phyloP scores from a whole-genome alignment of 495 filamentous ascomycete genomes.

The Ascobolus immersus region DNA sequence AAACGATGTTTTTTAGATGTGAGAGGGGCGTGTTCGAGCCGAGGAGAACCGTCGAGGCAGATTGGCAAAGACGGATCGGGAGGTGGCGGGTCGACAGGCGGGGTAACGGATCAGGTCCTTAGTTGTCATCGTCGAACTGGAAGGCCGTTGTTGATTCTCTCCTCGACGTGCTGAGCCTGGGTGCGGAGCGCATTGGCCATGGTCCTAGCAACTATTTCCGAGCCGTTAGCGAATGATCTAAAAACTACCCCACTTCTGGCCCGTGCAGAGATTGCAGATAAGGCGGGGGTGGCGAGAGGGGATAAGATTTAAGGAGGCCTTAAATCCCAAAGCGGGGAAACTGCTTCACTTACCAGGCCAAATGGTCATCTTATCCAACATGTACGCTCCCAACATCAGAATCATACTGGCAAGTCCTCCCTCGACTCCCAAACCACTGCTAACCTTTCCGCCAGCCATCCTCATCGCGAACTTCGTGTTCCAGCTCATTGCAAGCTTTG shows the following conservation, averaged over 20 bases:
- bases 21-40: too few species aligned
- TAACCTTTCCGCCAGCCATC: too few species aligned
- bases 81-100: too few species aligned
- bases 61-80: too few species aligned
- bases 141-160: conserved; percentile 5
- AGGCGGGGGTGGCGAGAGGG: too few species aligned
- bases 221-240: neutral
- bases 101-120: neutral
- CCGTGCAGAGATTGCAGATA: too few species aligned
- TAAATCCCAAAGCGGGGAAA: neutral
- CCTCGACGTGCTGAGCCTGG: conserved; percentile 57
- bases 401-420: conserved; percentile 34
- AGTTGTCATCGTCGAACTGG: conserved; percentile 1
- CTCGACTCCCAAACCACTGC: conserved; percentile 8
- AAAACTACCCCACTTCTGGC: too few species aligned
- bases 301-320: conserved; percentile 16
- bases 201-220: conserved; percentile 43
- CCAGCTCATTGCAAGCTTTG: conserved; percentile 41
- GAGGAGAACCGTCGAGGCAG: too few species aligned
- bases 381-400: conserved; percentile 59
- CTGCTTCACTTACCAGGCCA: conserved; percentile 52
- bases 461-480: too few species aligned
- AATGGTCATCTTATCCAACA: conserved; percentile 69
- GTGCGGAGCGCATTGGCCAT: conserved; percentile 70
- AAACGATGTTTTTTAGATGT: too few species aligned